Evolutionary conservation across 2,329 filamentous ascomycete genomes (phyloP), one percentile per base, ranked within the genome.

Genomic region (Paracoccidioides lutzii): DNA sequence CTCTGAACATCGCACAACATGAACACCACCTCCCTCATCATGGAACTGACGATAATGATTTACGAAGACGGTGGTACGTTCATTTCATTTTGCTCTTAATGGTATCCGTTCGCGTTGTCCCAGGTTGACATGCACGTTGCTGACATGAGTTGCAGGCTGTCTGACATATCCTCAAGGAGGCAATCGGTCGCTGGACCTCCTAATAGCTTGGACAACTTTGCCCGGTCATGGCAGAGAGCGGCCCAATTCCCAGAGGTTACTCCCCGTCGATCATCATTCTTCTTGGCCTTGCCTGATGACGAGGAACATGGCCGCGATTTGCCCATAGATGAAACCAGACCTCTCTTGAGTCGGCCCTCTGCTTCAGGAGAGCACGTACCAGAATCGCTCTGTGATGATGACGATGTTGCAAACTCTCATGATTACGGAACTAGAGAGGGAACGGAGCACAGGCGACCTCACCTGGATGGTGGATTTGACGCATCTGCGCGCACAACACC

Each of bases 131-230:
- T 32, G 28, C 32, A 33, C 15, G 3, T 8, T 51, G 37, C 49
- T 51, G 41, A 51, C 35, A n/a, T 10, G 10, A 10, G 3, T 15
- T n/a, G 28, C 8, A 51, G 49, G 49, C 15, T 35, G n/a, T 9
- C 49, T 22, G 49, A 51, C 12, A 30, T 41, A 51, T 44, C 52
- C 33, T 38, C 33, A 5, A 43, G 43, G 12, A 28, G 32, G 30
- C 12, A 43, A 28, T n/a, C 52, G n/a, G 12, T 14, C 28, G 6
- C 44, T 50, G 93, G 91, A 60, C 91, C 91, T 52, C 85, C 90
- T 59, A 97, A 97, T 75, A 94, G 88, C 70, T 87, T 97, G 64
- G 85, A 93, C 66, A 95, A 90, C 65, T 97, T 97, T 68, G 88
- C 90, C 46, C 82, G 87, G 58, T 95, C 88, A 63, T 95, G 90